phyloP scores from a whole-genome alignment of 1,284 basidiomycete genomes.

The Naganishia albida region DNA sequence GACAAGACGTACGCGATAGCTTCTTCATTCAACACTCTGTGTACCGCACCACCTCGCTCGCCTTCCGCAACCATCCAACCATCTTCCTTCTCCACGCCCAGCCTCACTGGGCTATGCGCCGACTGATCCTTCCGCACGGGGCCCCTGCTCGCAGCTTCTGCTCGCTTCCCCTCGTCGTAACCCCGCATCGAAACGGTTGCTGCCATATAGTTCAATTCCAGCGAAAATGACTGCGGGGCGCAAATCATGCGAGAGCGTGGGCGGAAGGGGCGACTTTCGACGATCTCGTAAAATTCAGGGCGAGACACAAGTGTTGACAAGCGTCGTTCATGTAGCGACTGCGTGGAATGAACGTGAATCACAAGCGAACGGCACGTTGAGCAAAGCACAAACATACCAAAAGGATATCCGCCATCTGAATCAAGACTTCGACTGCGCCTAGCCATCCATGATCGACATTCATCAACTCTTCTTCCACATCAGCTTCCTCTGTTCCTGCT shows the following conservation, averaged over 20 bases:
- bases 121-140: too few species aligned
- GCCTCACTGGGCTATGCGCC: too few species aligned
- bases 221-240: not conserved
- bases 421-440: slow-evolving; percentile 35
- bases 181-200: slow-evolving; percentile 3
- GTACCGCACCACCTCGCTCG: slow-evolving; percentile 19
- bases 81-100: not conserved
- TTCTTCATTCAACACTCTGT: slow-evolving; percentile 37
- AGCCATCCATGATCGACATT: slow-evolving; percentile 16
- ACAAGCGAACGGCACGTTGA: too few species aligned
- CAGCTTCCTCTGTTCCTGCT: not conserved
- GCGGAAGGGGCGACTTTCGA: slow-evolving; percentile 12
- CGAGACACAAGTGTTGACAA: slow-evolving; percentile 40
- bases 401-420: slow-evolving; percentile 37
- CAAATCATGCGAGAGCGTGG: not conserved
- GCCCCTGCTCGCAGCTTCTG: too few species aligned
- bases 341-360: slow-evolving; percentile 17
- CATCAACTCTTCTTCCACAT: not conserved
- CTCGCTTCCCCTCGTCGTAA: slow-evolving; percentile 5
- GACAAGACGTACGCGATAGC: slow-evolving; percentile 34
- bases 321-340: slow-evolving; percentile 39
- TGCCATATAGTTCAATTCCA: slow-evolving; percentile 21
- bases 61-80: slow-evolving; percentile 27
- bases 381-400: slow-evolving; percentile 30
- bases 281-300: slow-evolving; percentile 38